These are phyloP conservation scores for Syzygium grande DNA, from an alignment of 345 rosid genomes.

Conservation along the genomic window DNA sequence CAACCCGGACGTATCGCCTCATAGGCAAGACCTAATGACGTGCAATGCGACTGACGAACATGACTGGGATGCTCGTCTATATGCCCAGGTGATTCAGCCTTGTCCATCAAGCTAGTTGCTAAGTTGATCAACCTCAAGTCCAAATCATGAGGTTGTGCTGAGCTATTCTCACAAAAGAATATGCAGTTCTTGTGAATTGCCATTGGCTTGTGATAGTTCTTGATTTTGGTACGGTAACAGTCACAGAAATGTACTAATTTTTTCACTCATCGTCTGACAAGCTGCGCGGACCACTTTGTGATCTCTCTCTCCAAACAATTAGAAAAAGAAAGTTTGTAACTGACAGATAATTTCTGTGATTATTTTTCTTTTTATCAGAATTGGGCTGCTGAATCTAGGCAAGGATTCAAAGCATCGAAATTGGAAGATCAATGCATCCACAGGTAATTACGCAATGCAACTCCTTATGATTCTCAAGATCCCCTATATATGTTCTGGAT, in stretches of 20 bases:
- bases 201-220: background rate
- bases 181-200: background rate
- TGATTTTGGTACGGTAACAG: background rate
- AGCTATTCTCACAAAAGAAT: background rate
- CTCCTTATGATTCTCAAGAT: background rate
- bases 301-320: background rate
- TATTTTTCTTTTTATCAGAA: conserved; percentile 10
- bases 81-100: conserved; percentile 8
- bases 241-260: background rate
- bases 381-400: conserved; percentile 15
- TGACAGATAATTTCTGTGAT: background rate
- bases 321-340: background rate
- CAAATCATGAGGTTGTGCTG: background rate
- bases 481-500: background rate
- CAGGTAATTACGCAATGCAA: conserved; percentile 17
- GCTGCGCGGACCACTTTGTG: background rate
- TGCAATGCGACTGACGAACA: conserved; percentile 8
- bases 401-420: conserved; percentile 28
- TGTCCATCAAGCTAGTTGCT: background rate
- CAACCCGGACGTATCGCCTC: conserved; percentile 14
- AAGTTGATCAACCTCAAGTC: background rate
- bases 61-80: conserved; percentile 35
- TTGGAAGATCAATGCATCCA: conserved; percentile 40
- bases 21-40: conserved; percentile 14
- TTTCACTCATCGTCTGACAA: background rate